A percentile compares a stretch with the other conserved stretches of the same genome.
phyloP scores from a whole-genome alignment of 352 stramenopile species.

The Globisporangium barbulae region DNA sequence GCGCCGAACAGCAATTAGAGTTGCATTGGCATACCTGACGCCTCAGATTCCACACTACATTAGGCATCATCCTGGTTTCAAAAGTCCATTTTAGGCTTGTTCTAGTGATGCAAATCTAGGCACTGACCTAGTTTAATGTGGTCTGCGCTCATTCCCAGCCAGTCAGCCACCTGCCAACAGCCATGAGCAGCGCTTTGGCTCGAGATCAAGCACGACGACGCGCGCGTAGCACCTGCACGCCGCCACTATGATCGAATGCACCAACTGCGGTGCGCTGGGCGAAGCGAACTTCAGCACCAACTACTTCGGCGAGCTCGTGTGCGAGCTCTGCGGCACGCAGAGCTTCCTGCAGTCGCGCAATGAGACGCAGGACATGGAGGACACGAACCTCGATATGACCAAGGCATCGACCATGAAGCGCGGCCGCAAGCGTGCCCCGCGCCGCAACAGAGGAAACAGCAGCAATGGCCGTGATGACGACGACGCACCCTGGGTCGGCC shows the following conservation, averaged over 20 bases:
- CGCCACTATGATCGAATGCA: slow-evolving; percentile 63
- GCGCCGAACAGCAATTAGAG: not conserved
- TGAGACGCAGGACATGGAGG: slow-evolving; percentile 78
- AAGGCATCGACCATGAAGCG: slow-evolving; percentile 32
- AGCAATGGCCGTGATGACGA: not conserved
- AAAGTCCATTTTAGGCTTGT: not conserved
- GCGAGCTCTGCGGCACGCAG: slow-evolving; percentile 82
- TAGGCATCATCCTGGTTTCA: not conserved
- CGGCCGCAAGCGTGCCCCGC: slow-evolving; percentile 34
- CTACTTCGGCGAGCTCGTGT: slow-evolving; percentile 83
- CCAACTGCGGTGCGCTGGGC: slow-evolving; percentile 68
- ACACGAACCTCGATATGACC: slow-evolving; percentile 53
- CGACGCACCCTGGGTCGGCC: not conserved
- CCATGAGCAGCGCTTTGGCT: slow-evolving; percentile 2
- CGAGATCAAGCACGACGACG: not conserved
- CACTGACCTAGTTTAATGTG: slow-evolving; percentile 2
- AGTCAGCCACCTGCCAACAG: not conserved
- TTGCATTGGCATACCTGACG: not conserved
- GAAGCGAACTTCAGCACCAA: slow-evolving; percentile 82
- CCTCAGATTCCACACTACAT: not conserved
- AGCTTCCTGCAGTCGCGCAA: slow-evolving; percentile 78
- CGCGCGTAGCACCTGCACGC: not conserved
- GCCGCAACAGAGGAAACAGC: not conserved
- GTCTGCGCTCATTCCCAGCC: not conserved
- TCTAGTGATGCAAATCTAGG: not conserved